These are phyloP conservation scores for Yamadazyma laniorum DNA, from an alignment of 805 yeast species.

Conservation along the genomic window DNA sequence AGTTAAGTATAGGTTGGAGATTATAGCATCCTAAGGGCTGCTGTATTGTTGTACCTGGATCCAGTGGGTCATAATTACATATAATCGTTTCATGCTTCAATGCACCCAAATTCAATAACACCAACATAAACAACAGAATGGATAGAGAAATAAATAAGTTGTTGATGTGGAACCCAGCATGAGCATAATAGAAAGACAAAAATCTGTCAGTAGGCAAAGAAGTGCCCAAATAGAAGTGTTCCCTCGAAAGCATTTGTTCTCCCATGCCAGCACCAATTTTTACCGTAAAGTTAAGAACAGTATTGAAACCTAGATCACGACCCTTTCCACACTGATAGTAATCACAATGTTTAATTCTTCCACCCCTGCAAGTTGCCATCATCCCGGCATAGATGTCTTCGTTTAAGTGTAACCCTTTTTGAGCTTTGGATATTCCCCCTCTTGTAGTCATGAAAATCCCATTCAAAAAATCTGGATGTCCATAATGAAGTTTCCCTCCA, in stretches of 20 bases:
- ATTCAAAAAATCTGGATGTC: slow-evolving; percentile 94
- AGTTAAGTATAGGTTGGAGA: slow-evolving; percentile 77
- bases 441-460: slow-evolving; percentile 90
- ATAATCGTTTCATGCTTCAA: slow-evolving; percentile 66
- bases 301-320: slow-evolving; percentile 89
- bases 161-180: slow-evolving; percentile 93
- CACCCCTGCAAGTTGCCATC: slow-evolving; percentile 86
- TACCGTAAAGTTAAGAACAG: slow-evolving; percentile 88
- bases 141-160: slow-evolving; percentile 85
- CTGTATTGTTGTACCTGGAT: slow-evolving; percentile 71
- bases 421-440: slow-evolving; percentile 95
- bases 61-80: slow-evolving; percentile 64
- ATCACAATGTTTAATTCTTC: slow-evolving; percentile 92
- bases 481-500: slow-evolving; percentile 93
- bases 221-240: slow-evolving; percentile 87
- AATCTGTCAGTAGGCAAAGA: slow-evolving; percentile 86
- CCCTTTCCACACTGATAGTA: slow-evolving; percentile 97
- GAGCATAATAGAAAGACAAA: slow-evolving; percentile 92
- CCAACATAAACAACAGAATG: slow-evolving; percentile 81
- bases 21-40: slow-evolving; percentile 83
- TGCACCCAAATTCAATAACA: slow-evolving; percentile 76
- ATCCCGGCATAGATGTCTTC: slow-evolving; percentile 97
- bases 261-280: slow-evolving; percentile 99
- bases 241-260: slow-evolving; percentile 89
- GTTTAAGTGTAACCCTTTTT: slow-evolving; percentile 86